phyloP scores from a whole-genome alignment of 129 eudicot species.

The Glebionis coronaria region DNA sequence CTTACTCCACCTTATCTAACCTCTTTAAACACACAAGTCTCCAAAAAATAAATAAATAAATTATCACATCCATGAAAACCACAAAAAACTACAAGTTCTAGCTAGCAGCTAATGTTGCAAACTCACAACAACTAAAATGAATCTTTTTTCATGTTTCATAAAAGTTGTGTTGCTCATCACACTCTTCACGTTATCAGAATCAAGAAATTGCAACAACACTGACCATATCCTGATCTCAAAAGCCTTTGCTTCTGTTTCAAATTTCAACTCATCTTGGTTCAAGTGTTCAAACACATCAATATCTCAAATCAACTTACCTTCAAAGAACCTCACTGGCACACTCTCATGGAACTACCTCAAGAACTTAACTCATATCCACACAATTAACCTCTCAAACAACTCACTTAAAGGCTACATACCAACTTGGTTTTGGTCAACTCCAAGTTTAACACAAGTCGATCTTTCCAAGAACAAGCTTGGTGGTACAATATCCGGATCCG shows the following conservation, averaged over 20 bases:
- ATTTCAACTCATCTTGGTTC: conserved; percentile 74
- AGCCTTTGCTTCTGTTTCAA: conserved; percentile 68
- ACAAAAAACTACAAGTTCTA: not conserved
- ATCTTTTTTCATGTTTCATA: conserved; percentile 23
- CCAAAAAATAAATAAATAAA: conserved; percentile 1
- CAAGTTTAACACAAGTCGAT: conserved; percentile 43
- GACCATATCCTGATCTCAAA: conserved; percentile 45
- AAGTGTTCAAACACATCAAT: conserved; percentile 54
- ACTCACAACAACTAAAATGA: conserved; percentile 33
- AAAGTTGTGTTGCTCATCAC: conserved; percentile 31
- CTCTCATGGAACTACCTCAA: conserved; percentile 66
- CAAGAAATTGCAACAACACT: conserved; percentile 43
- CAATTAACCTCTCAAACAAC: conserved; percentile 80
- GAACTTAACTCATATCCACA: conserved; percentile 53
- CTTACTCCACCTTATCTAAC: conserved; percentile 24
- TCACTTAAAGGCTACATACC: conserved; percentile 67
- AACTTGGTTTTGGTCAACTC: conserved; percentile 49
- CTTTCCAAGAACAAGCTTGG: conserved; percentile 76
- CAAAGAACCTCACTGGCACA: conserved; percentile 65
- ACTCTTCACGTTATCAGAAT: conserved; percentile 38
- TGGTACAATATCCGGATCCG: conserved; percentile 41
- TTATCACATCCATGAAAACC: conserved; percentile 23
- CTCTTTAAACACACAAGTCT: conserved; percentile 26
- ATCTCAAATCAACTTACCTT: conserved; percentile 48
- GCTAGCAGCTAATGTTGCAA: not conserved